These are phyloP conservation scores for Jimgerdemannia lactiflua DNA, from an alignment of 192 early-diverging fungal species.

Conservation along the genomic window DNA sequence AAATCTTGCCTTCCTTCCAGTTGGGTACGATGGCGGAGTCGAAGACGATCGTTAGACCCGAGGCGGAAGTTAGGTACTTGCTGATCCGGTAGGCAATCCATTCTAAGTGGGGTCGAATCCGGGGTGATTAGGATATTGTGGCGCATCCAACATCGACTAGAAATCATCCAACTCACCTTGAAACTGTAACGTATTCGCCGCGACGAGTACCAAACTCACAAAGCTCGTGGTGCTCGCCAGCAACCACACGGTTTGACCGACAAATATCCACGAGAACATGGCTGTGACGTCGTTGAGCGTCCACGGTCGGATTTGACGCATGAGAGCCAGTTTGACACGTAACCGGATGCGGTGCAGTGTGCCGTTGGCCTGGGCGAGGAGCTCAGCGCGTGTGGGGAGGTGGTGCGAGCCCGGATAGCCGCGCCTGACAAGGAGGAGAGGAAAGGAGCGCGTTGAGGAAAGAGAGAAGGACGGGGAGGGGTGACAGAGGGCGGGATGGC, in stretches of 20 bases:
- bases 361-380: conserved; percentile 54
- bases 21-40: conserved; percentile 90
- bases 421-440: conserved; percentile 3
- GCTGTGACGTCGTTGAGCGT: conserved; percentile 89
- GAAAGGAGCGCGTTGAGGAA: neutral
- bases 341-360: conserved; percentile 61
- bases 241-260: conserved; percentile 83
- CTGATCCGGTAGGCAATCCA: conserved; percentile 78
- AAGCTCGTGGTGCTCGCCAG: conserved; percentile 89
- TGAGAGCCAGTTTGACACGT: conserved; percentile 56
- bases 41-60: conserved; percentile 82
- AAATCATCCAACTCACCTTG: conserved; percentile 51
- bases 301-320: conserved; percentile 70
- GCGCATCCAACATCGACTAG: neutral
- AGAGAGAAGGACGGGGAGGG: neutral
- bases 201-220: conserved; percentile 72
- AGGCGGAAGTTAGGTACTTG: conserved; percentile 73
- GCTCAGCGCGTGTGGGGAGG: conserved; percentile 40
- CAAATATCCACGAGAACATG: conserved; percentile 82
- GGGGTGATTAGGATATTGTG: neutral
- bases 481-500: neutral
- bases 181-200: conserved; percentile 81
- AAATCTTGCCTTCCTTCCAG: conserved; percentile 88
- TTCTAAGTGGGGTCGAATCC: conserved; percentile 35
- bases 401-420: conserved; percentile 14